phyloP scores from a whole-genome alignment of 2,329 filamentous ascomycete species.

The Rosellinia necatrix region DNA sequence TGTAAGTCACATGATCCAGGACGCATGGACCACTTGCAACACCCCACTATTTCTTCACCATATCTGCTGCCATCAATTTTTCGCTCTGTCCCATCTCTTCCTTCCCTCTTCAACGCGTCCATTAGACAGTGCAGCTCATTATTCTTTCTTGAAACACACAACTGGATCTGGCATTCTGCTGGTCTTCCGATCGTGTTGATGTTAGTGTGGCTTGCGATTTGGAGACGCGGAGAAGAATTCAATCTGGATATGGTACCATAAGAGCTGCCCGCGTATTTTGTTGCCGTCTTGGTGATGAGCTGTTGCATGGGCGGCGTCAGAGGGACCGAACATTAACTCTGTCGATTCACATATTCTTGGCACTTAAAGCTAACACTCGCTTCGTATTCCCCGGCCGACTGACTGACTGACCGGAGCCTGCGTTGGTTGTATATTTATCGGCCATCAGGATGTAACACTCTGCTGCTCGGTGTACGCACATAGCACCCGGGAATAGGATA shows the following conservation, averaged over 20 bases:
- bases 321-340: conserved; percentile 69
- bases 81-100: conserved; percentile 37
- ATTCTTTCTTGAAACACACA: conserved; percentile 53
- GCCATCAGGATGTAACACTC: too few relatives aligned
- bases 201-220: conserved; percentile 63
- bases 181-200: conserved; percentile 55
- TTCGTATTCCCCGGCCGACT: not conserved
- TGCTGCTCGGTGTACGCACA: too few relatives aligned
- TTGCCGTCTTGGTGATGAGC: conserved; percentile 43
- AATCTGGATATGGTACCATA: conserved; percentile 62
- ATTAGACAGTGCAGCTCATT: conserved; percentile 86
- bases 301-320: conserved; percentile 83
- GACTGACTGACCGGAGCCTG: too few relatives aligned
- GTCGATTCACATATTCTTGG: too few relatives aligned
- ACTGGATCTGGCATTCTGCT: conserved; percentile 71
- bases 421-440: too few relatives aligned
- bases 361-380: too few relatives aligned
- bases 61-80: conserved; percentile 30
- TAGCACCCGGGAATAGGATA: too few relatives aligned
- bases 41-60: conserved; percentile 21
- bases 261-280: conserved; percentile 71
- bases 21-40: conserved; percentile 17
- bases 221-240: conserved; percentile 52
- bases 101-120: conserved; percentile 67
- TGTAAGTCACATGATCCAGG: conserved; percentile 31